Percentiles rank a stretch among this genome's conserved stretches.
Conservation (phyloP, 1,284 basidiomycete genomes). For the Pterulicium gracile region DNA sequence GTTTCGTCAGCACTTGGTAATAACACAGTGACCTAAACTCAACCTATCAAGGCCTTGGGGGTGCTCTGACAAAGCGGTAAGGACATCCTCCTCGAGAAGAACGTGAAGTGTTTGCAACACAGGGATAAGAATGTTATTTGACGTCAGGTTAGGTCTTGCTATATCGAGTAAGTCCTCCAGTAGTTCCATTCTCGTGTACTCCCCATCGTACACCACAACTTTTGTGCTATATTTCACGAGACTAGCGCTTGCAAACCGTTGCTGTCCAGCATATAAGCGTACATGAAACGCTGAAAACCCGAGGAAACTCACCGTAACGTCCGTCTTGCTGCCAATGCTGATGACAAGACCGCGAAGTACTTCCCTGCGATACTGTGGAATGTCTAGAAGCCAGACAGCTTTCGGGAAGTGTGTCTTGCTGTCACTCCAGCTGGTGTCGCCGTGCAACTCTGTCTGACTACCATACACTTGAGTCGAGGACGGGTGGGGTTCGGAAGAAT, state of each 20-base stretch:
- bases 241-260: constrained; percentile 54
- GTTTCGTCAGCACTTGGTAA: constrained; percentile 15
- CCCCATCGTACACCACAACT: constrained; percentile 30
- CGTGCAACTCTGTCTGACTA: constrained; percentile 12
- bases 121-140: constrained; percentile 69
- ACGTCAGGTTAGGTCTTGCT: constrained; percentile 39
- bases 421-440: constrained; percentile 50
- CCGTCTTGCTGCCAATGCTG: constrained; percentile 72
- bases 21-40: no score
- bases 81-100: constrained; percentile 55
- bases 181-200: constrained; percentile 38
- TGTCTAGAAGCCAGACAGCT: constrained; percentile 57
- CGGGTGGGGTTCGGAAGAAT: no score
- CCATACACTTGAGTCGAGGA: no score
- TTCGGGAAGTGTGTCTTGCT: constrained; percentile 61
- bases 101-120: constrained; percentile 66
- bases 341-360: constrained; percentile 67
- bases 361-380: constrained; percentile 47
- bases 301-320: constrained; percentile 56
- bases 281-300: constrained; percentile 8
- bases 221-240: constrained; percentile 45
- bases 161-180: constrained; percentile 44
- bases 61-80: constrained; percentile 36
- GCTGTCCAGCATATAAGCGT: constrained; percentile 29
- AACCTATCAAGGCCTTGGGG: constrained; percentile 32